These are phyloP conservation scores for Phylloporus sp. DNA, from an alignment of 768 basidiomycete species.

Conservation along the genomic window DNA sequence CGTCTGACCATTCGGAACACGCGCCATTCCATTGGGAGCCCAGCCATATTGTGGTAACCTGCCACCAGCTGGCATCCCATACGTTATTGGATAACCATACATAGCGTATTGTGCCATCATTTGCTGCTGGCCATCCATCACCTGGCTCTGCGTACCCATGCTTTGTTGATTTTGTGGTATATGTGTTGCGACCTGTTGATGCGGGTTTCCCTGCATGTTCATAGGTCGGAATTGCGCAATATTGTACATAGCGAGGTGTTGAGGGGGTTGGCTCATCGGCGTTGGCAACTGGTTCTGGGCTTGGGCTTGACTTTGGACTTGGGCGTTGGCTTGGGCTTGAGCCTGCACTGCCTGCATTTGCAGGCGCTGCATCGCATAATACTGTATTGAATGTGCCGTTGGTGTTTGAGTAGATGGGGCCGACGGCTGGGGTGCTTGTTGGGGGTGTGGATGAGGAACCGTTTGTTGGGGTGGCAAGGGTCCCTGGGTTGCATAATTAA, in stretches of 20 bases:
- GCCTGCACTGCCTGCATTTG: conserved; percentile 26
- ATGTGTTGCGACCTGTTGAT: conserved; percentile 23
- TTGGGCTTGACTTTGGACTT: conserved; percentile 22
- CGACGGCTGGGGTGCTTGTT: conserved; percentile 22
- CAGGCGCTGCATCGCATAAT: conserved; percentile 17
- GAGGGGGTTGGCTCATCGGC: conserved; percentile 24
- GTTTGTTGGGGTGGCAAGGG: conserved; percentile 20
- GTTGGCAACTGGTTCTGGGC: conserved; percentile 23
- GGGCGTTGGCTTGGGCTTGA: conserved; percentile 16
- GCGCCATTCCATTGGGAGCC: conserved; percentile 15
- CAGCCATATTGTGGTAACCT: conserved; percentile 25
- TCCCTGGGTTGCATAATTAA: conserved; percentile 20
- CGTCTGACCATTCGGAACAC: conserved; percentile 25
- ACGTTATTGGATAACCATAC: conserved; percentile 26
- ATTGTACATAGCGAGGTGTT: conserved; percentile 32
- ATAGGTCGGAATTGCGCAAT: conserved; percentile 34
- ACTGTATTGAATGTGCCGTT: conserved; percentile 18
- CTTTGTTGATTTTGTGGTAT: conserved; percentile 28
- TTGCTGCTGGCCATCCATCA: conserved; percentile 26
- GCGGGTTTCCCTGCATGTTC: conserved; percentile 25
- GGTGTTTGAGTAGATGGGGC: conserved; percentile 19
- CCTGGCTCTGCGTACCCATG: conserved; percentile 20
- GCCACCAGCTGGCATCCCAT: conserved; percentile 14
- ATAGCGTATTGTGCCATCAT: conserved; percentile 29
- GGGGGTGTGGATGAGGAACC: conserved; percentile 21